phyloP scores from a whole-genome alignment of 352 stramenopile genomes.

The Globisporangium rhizosaccharum region DNA sequence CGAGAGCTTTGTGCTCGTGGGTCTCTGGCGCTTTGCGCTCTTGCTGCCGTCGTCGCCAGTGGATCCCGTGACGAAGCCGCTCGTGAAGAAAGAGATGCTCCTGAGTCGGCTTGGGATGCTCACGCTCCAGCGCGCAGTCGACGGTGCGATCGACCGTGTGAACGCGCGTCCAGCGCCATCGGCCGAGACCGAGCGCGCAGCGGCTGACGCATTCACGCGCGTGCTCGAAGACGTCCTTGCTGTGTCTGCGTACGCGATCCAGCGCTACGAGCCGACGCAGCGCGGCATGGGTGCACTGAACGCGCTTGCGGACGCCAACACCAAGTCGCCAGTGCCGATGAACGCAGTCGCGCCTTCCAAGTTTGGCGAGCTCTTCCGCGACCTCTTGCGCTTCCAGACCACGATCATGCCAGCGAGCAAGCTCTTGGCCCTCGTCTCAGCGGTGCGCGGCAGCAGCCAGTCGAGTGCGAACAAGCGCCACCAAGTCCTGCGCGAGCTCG shows the following conservation, averaged over 20 bases:
- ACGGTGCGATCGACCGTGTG: slow-evolving; percentile 51
- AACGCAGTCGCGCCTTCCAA: slow-evolving; percentile 28
- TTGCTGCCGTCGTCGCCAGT: slow-evolving; percentile 92
- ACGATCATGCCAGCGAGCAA: slow-evolving; percentile 70
- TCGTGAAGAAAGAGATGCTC: slow-evolving; percentile 92
- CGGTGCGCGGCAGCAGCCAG: slow-evolving; percentile 20
- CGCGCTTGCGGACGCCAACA: neutral
- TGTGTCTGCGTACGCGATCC: slow-evolving; percentile 30
- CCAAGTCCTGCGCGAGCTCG: slow-evolving; percentile 74
- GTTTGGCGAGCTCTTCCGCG: slow-evolving; percentile 76
- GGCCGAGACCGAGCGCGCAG: slow-evolving; percentile 22
- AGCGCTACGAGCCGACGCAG: slow-evolving; percentile 30
- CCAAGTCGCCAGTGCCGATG: slow-evolving; percentile 11
- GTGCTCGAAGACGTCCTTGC: slow-evolving; percentile 15
- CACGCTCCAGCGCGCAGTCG: slow-evolving; percentile 53
- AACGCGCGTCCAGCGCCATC: slow-evolving; percentile 35
- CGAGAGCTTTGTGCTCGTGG: slow-evolving; percentile 87
- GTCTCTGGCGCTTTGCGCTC: slow-evolving; percentile 91
- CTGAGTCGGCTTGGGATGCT: slow-evolving; percentile 79
- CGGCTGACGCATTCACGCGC: slow-evolving; percentile 16
- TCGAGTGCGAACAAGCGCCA: slow-evolving; percentile 38
- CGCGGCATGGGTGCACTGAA: slow-evolving; percentile 15
- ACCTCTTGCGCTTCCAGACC: slow-evolving; percentile 61
- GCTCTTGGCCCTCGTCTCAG: slow-evolving; percentile 40
- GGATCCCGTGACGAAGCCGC: slow-evolving; percentile 92